phyloP scores from a whole-genome alignment of 352 stramenopile species.

The Pythium periplocum region DNA sequence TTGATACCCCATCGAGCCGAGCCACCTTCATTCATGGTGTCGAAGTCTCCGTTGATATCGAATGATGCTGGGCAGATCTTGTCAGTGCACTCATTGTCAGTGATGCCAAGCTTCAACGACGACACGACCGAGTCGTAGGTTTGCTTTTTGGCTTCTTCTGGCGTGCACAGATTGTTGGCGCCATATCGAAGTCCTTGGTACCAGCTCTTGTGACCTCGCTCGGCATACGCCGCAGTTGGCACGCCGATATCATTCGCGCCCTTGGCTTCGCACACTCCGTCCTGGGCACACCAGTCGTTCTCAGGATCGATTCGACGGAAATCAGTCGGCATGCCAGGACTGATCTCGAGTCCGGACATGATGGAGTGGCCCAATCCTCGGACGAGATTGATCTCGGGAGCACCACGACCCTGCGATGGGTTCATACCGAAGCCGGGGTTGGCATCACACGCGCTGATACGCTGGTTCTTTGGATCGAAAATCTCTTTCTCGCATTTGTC shows the following conservation, averaged over 20 bases:
- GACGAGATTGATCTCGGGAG: constrained; percentile 92
- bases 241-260: constrained; percentile 18
- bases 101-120: constrained; percentile 30
- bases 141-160: constrained; percentile 17
- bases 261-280: constrained; percentile 10
- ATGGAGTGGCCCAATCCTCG: constrained; percentile 68
- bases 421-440: constrained; percentile 87
- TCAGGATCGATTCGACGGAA: constrained; percentile 23
- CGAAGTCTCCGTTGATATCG: constrained; percentile 39
- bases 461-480: constrained; percentile 33
- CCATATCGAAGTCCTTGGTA: constrained; percentile 35
- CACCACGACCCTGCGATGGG: constrained; percentile 74
- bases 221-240: constrained; percentile 19
- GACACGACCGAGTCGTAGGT: constrained; percentile 17
- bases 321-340: constrained; percentile 37
- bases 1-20: constrained; percentile 55
- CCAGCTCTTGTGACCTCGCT: constrained; percentile 21
- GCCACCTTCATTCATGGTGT: constrained; percentile 21
- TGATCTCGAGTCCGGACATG: constrained; percentile 81
- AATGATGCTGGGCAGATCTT: constrained; percentile 36
- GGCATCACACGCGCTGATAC: constrained; percentile 82
- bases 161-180: constrained; percentile 26
- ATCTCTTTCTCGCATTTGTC: constrained; percentile 73
- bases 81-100: constrained; percentile 37
- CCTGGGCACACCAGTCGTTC: constrained; percentile 10